Evolutionary conservation across 139 green algal species (phyloP), one percentile per base, ranked within the genome.

Genomic region (Nannochloris sp.): DNA sequence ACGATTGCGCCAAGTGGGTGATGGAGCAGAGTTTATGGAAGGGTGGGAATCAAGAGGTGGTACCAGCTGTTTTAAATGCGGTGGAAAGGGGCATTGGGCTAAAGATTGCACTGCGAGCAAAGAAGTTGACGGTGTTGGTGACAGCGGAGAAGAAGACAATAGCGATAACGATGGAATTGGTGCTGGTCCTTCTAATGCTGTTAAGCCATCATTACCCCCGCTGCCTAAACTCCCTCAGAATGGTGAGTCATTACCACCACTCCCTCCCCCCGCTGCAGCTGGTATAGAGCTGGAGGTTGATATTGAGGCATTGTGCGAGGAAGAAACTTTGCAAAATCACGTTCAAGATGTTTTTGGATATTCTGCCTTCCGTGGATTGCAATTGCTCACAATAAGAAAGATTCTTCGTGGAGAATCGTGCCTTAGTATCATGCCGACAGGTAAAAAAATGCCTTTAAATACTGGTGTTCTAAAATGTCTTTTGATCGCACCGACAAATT

Each of bases 381-480:
- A 97, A 78, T 66, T 95, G 75, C 45, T 76, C 29, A 75, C 90
- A 2, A 77, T 96, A 19, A 60, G 72, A 36, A 60, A 73, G 6
- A 75, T 94, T 47, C 72, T 98, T 62, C 30, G 35, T 2, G 85
- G 84, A 2, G 38, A 73, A 8, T 88, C 80, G 42, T 78, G 85
- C 45, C 72, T 97, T 45, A 87, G 76, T 6, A 80, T 98, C 31
- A 81, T 97, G 71, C 92, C 92, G 4, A 98, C 92, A 12, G 90
- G 90, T 56, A 65, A 51, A 19, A n/a, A n/a, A n/a, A n/a, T n/a
- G n/a, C n/a, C n/a, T 51, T 51, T 51, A 19, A 51, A 51, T 51
- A 19, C 7, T 51, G 19, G 42, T 51, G 42, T 27, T 51, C 19
- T 19, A 51, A 51, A 19, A 23, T 53, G 27, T n/a, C 1, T 62